Conservation (phyloP, 192 early-diverging fungal genomes). For the Coemansia sp. region DNA sequence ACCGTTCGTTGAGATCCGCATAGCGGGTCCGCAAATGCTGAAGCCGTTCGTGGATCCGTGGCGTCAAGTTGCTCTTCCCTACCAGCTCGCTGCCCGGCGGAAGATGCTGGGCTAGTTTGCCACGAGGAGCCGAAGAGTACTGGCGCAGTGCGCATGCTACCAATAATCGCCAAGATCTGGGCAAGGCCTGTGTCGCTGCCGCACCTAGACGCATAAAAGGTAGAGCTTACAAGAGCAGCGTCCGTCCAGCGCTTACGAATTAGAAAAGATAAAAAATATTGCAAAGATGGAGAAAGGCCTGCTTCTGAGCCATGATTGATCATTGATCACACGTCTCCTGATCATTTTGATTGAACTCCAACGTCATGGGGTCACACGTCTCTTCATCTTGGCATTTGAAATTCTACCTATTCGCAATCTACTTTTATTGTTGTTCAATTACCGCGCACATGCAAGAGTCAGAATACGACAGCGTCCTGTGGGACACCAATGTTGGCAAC, state of each 20-base stretch:
- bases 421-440: neutral
- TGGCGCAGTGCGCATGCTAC: neutral
- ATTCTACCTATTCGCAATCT: no score
- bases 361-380: no score
- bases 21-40: constrained; percentile 20
- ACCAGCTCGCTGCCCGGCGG: constrained; percentile 34
- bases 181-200: neutral
- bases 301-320: no score
- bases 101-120: constrained; percentile 1
- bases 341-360: no score
- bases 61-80: constrained; percentile 44
- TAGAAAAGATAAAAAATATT: neutral
- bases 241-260: neutral
- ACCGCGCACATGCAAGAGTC: constrained; percentile 38
- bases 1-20: constrained; percentile 12
- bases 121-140: neutral
- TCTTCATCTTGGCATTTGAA: no score
- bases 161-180: neutral
- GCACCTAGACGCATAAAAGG: neutral
- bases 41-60: constrained; percentile 36
- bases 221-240: neutral
- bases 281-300: neutral
- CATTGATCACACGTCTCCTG: no score
- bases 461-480: constrained; percentile 50
- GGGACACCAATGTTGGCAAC: constrained; percentile 41